Base-by-base conservation (phyloP, 306 rosid species). In the Arachis hypogaea region DNA sequence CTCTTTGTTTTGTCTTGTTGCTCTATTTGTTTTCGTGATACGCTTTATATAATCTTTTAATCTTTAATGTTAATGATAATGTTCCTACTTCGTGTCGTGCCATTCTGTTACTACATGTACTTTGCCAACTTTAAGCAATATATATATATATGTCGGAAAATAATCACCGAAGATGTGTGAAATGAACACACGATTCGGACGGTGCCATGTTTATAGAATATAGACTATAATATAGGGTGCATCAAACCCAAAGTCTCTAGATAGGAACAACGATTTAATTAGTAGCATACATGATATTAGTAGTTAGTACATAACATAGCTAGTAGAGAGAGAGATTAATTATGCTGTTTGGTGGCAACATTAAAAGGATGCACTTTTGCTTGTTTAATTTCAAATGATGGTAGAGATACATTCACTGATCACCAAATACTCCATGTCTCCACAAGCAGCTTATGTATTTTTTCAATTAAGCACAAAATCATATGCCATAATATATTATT, bases 81-180 rank as follows among this genome's bases (percentile, higher is more conserved):
- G 82, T 82, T 82, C 84, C 80, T 75, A 75, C 80, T 80, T 79
- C 73, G 75, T 79, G 74, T 49, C 71, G 57, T 82, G 78, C 72
- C 81, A 78, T 69, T 46, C 18, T 75, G 63, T 7, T 69, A 63
- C 46, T 18, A 36, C 12, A 46, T 46, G 12, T 14, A 9, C 73
- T 6, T 51, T 80, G 82, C 69, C 81, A 36, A 44, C 57, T 72
- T 63, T 60, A 67, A 56, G 42, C 74, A 63, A 55, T 63, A 22
- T 22, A 22, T 22, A 16, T 16, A 22, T 22, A 22, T 22, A 22
- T 22, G 1, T 22, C 67, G 54, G 64, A 67, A 75, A 84, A 63
- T 72, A 59, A 77, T 67, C 66, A 52, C 7, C 78, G 50, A 56
- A 52, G 66, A 40, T 33, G 38, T 33, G 38, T 33, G 38, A 33